Percentiles rank a stretch among this genome's conserved stretches.
phyloP scores from a whole-genome alignment of 1,284 basidiomycete species.

The Rhodotorula sp. region DNA sequence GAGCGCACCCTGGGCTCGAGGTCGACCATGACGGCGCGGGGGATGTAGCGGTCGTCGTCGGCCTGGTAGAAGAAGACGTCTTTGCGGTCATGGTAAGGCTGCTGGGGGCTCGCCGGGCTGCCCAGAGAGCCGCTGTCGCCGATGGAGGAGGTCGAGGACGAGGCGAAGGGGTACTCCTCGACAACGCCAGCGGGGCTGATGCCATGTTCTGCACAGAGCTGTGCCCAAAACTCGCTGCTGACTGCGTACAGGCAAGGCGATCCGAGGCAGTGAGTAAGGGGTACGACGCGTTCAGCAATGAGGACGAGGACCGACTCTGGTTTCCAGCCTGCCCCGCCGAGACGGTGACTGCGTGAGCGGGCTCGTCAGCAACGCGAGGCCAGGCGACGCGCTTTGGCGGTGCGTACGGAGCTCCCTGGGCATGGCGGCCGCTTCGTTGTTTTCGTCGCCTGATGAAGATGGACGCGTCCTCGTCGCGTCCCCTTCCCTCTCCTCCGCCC shows the following conservation, averaged over 20 bases:
- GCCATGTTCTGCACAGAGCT: slow-evolving; percentile 92
- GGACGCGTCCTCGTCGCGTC: not conserved
- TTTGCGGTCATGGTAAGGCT: slow-evolving; percentile 69
- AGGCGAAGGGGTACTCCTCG: slow-evolving; percentile 61
- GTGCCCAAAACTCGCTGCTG: slow-evolving; percentile 92
- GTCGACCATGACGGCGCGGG: slow-evolving; percentile 93
- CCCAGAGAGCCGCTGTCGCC: not conserved
- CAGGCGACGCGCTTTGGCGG: no score
- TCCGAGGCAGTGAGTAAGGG: no score
- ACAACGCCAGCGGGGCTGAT: slow-evolving; percentile 90
- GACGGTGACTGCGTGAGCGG: slow-evolving; percentile 61
- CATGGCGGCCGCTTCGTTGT: slow-evolving; percentile 12
- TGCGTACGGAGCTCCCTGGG: slow-evolving; percentile 37
- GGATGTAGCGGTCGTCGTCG: slow-evolving; percentile 99
- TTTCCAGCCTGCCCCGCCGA: slow-evolving; percentile 95
- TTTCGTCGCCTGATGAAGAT: not conserved
- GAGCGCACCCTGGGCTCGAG: slow-evolving; percentile 86
- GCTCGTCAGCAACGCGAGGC: not conserved
- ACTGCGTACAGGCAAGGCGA: slow-evolving; percentile 55
- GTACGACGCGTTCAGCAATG: not conserved
- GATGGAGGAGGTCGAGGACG: not conserved
- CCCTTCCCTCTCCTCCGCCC: not conserved
- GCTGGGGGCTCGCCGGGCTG: slow-evolving; percentile 52
- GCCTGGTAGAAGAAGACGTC: slow-evolving; percentile 99
- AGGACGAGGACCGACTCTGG: slow-evolving; percentile 65